phyloP scores from a whole-genome alignment of 78 protist genomes.

The Dictyostelium firmibasis region DNA sequence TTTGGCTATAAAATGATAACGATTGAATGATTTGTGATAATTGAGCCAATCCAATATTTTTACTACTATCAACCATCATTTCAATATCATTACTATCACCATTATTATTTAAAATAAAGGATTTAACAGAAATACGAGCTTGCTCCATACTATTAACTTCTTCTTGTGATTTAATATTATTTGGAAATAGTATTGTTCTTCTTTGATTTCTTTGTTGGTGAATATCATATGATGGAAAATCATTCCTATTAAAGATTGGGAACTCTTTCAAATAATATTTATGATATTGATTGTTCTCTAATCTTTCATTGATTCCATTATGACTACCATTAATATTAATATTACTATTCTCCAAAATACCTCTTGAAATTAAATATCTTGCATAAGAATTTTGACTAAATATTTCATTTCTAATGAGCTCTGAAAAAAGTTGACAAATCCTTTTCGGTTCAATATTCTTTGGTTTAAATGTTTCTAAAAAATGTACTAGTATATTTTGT shows the following conservation, averaged over 20 bases:
- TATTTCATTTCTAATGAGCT: conserved; percentile 20
- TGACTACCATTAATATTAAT: neutral
- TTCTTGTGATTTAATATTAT: conserved; percentile 16
- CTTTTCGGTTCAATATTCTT: neutral
- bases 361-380: conserved; percentile 63
- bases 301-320: neutral
- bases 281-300: conserved; percentile 9
- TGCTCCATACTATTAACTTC: conserved; percentile 28
- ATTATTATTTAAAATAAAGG: neutral
- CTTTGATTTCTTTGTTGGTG: conserved; percentile 77
- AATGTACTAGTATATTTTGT: conserved; percentile 54
- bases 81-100: neutral
- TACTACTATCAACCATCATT: neutral
- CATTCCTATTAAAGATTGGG: conserved; percentile 66
- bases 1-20: conserved; percentile 48
- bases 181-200: conserved; percentile 44
- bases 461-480: conserved; percentile 45
- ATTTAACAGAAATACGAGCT: conserved; percentile 1
- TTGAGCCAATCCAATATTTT: neutral
- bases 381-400: conserved; percentile 76
- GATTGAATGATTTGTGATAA: neutral
- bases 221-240: conserved; percentile 28
- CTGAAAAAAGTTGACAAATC: conserved; percentile 58
- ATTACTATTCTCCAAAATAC: conserved; percentile 14
- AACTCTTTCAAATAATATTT: conserved; percentile 36